Conservation (phyloP, 176 grass and related monocot species). For the Aegilops bicornis region DNA sequence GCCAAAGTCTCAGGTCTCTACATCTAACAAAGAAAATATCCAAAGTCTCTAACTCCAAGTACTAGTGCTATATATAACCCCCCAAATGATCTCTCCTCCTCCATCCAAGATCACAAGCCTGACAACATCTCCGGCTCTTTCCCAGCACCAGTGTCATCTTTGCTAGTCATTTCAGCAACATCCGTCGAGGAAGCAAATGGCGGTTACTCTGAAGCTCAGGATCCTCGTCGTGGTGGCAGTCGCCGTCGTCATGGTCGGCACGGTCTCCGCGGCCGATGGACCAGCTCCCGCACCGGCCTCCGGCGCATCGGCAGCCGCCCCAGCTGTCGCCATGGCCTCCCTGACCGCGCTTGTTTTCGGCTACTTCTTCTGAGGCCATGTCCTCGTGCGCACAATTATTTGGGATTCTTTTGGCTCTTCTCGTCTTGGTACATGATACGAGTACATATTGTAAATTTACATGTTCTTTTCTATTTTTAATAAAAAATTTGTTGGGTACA, state of each 20-base stretch:
- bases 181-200: conserved; percentile 25
- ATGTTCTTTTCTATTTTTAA: not conserved
- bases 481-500: not conserved
- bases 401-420: not conserved
- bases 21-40: too few species aligned
- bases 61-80: not conserved
- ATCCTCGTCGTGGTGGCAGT: conserved; percentile 12
- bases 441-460: not conserved
- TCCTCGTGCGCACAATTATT: not conserved
- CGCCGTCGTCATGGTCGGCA: not conserved
- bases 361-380: conserved; percentile 17
- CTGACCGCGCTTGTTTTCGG: conserved; percentile 14
- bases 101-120: not conserved
- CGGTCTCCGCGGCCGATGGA: conserved; percentile 16
- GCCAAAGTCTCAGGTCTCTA: too few species aligned
- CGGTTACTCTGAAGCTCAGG: conserved; percentile 33
- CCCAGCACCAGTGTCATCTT: not conserved
- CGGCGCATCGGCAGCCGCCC: not conserved
- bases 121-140: not conserved
- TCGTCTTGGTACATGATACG: not conserved
- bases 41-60: not conserved
- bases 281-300: conserved; percentile 16
- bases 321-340: conserved; percentile 1
- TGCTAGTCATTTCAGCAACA: not conserved
- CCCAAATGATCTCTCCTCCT: not conserved